Evolutionary conservation across 78 protist species (phyloP).

Genomic region (slime mould (Dictyostelium discoideum)): DNA sequence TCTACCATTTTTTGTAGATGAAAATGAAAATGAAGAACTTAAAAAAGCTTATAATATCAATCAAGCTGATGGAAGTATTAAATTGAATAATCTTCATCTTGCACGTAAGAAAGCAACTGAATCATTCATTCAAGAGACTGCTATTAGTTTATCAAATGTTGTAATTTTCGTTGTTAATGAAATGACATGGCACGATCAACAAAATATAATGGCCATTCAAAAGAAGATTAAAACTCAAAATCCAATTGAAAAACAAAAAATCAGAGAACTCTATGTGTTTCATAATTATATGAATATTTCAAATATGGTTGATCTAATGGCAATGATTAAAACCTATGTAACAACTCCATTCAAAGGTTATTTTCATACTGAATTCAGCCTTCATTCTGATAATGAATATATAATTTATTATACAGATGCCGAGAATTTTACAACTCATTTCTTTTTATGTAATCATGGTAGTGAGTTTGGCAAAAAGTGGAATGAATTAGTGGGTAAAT

Average conservation of each 20-base stretch:
- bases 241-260: not conserved
- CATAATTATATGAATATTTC: not conserved
- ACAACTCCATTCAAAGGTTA: not conserved
- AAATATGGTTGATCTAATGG: not conserved
- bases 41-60: not conserved
- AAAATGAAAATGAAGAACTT: not conserved
- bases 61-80: not conserved
- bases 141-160: not conserved
- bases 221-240: not conserved
- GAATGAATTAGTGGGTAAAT: not conserved
- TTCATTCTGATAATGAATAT: not conserved
- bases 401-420: not conserved
- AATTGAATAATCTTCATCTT: not conserved
- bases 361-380: not conserved
- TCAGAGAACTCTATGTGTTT: not conserved
- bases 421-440: not conserved
- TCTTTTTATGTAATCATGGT: not conserved
- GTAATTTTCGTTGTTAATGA: conserved; percentile 1
- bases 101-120: not conserved
- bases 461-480: not conserved
- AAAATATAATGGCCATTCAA: not conserved
- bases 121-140: not conserved
- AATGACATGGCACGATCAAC: not conserved
- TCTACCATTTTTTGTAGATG: not conserved
- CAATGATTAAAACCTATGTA: not conserved